Base-by-base conservation (phyloP, 1,284 basidiomycete genomes). In the Peniophora sp. region DNA sequence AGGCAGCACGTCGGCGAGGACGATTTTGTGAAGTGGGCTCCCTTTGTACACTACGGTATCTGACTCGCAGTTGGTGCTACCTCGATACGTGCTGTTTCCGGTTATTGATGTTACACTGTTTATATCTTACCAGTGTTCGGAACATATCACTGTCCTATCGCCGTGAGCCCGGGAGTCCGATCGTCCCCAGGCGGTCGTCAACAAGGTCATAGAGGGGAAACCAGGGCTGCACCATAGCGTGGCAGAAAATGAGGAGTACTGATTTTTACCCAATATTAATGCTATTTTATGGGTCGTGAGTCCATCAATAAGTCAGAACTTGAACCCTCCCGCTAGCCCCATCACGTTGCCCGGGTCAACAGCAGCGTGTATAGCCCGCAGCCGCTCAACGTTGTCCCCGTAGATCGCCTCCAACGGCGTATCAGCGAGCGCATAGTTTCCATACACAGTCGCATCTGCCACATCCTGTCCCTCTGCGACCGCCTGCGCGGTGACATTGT, bases 291-390 rank as follows among this genome's bases (percentile, higher is more conserved):
- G 34, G n/a, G n/a, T n/a, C n/a, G n/a, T n/a, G n/a, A n/a, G n/a
- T 36, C 34, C 10, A n/a, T n/a, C 10, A n/a, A 36, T 10, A n/a
- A 36, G n/a, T 22, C 22, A 61, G 20, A 68, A 57, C 59, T 69
- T 69, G 59, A 62, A 81, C 3, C 80, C 81, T 3, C 79, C 81
- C 14, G 78, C 68, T n/a, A 81, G 71, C 12, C 65, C 70, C 79
- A 83, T 83, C 23, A 81, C 65, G 52, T 75, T 70, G 6, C 59
- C 49, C 0, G 77, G 78, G 53, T 83, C 81, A 50, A 74, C 68
- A 48, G 52, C 52, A 10, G 55, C 59, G 60, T 74, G 78, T 20
- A 80, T 62, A 8, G 49, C 56, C 49, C 61, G 54, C 55, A 83
- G 55, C 44, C 55, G 61, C 5, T 59, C 57, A 10, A 80, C 46